Evolutionary conservation across 805 yeast species (phyloP).

Genomic region (Sungouiella blattae): DNA sequence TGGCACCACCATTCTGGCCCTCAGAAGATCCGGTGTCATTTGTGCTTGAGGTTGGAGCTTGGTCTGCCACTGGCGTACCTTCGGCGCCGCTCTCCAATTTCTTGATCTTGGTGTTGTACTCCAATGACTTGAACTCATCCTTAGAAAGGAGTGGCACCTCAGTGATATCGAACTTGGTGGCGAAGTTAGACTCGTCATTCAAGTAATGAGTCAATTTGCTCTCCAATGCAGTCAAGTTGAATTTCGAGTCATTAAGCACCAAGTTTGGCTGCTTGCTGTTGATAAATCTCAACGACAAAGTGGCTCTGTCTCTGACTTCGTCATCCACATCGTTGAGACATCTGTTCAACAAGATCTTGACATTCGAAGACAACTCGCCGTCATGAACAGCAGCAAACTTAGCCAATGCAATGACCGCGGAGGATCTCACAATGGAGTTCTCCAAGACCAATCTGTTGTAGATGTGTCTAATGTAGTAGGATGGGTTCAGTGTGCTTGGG

Average conservation of each 20-base stretch:
- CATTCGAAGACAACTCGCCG: conserved; percentile 60
- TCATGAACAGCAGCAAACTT: conserved; percentile 84
- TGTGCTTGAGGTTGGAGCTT: conserved; percentile 4
- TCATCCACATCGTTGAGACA: conserved; percentile 88
- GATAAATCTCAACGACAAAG: conserved; percentile 72
- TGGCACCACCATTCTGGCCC: conserved; percentile 24
- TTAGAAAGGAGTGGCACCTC: conserved; percentile 62
- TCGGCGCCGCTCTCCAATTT: conserved; percentile 22
- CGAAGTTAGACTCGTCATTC: conserved; percentile 46
- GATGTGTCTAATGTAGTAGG: conserved; percentile 89
- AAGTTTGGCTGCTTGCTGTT: conserved; percentile 35
- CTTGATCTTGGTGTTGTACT: conserved; percentile 51
- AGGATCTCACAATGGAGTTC: conserved; percentile 90
- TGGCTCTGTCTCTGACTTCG: conserved; percentile 97
- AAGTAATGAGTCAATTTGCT: conserved; percentile 71
- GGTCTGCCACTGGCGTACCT: conserved; percentile 10
- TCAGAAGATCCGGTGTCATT: conserved; percentile 9
- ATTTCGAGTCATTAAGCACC: conserved; percentile 64
- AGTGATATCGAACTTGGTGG: conserved; percentile 65
- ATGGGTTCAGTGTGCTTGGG: conserved; percentile 80
- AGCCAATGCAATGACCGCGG: conserved; percentile 89
- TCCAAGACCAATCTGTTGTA: conserved; percentile 96
- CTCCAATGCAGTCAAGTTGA: conserved; percentile 77
- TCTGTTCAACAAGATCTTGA: conserved; percentile 72
- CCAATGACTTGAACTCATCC: conserved; percentile 66